phyloP scores from a whole-genome alignment of 2,329 filamentous ascomycete species.

The Chrysosporium keratinophilum region DNA sequence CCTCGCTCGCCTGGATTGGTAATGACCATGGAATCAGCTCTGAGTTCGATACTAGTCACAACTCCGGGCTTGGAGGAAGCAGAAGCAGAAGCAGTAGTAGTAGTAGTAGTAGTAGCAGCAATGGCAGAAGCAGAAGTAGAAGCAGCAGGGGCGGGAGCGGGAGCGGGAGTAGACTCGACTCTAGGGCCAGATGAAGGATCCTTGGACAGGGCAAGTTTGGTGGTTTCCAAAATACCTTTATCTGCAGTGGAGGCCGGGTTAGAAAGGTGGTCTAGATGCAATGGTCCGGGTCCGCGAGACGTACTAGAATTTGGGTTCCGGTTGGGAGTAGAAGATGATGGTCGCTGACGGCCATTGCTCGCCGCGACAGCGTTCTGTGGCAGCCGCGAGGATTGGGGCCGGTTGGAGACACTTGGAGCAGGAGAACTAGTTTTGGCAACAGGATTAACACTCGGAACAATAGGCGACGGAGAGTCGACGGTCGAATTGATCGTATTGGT shows the following conservation, averaged over 20 bases:
- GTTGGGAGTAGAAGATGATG: slow-evolving; percentile 51
- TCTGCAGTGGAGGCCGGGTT: slow-evolving; percentile 13
- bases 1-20: slow-evolving; percentile 8
- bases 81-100: too few relatives aligned
- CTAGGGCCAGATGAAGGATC: slow-evolving; percentile 11
- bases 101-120: not conserved
- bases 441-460: slow-evolving; percentile 51
- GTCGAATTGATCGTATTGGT: slow-evolving; percentile 41
- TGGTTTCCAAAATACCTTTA: slow-evolving; percentile 14
- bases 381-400: slow-evolving; percentile 58
- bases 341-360: slow-evolving; percentile 46
- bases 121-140: not conserved
- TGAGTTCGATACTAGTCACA: slow-evolving; percentile 6
- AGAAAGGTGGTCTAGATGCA: slow-evolving; percentile 20
- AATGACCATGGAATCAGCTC: slow-evolving; percentile 12
- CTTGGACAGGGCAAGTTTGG: slow-evolving; percentile 2
- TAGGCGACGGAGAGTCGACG: slow-evolving; percentile 61
- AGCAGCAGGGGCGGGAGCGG: not conserved
- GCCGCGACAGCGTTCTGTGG: slow-evolving; percentile 64
- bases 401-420: slow-evolving; percentile 45
- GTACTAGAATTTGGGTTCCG: slow-evolving; percentile 47
- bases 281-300: slow-evolving; percentile 25
- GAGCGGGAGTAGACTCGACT: slow-evolving; percentile 10
- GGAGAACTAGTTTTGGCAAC: slow-evolving; percentile 54
- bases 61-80: slow-evolving; percentile 4